Percentiles rank a stretch among this genome's conserved stretches.
phyloP scores from a whole-genome alignment of 192 early-diverging fungal species.

The Coemansia javaensis region DNA sequence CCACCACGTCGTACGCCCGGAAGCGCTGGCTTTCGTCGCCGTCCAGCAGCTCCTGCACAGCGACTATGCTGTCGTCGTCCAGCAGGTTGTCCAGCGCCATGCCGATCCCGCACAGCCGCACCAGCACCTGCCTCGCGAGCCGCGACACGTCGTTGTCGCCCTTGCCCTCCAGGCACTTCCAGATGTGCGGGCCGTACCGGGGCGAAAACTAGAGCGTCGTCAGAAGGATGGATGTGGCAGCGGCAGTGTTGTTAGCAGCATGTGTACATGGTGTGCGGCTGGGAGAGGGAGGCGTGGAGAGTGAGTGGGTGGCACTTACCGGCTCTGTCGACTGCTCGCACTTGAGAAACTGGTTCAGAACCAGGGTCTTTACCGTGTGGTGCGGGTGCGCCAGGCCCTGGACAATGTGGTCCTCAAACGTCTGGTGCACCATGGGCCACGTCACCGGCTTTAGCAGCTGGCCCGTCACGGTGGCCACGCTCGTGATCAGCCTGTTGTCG shows the following conservation, averaged over 20 bases:
- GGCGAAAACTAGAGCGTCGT: conserved; percentile 26
- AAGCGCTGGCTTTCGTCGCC: conserved; percentile 38
- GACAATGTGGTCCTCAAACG: conserved; percentile 47
- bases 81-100: conserved; percentile 33
- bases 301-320: no score
- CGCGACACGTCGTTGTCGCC: conserved; percentile 29
- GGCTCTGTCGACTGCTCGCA: conserved; percentile 24
- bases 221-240: no score
- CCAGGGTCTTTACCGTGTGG: conserved; percentile 38
- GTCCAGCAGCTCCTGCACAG: conserved; percentile 13
- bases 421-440: conserved; percentile 45
- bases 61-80: conserved; percentile 13
- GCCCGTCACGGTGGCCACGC: conserved; percentile 26
- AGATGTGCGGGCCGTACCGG: conserved; percentile 39
- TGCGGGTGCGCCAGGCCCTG: conserved; percentile 45
- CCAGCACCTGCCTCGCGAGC: conserved; percentile 26
- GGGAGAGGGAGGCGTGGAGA: no score
- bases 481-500: conserved; percentile 39
- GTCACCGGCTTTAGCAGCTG: conserved; percentile 43
- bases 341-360: conserved; percentile 43
- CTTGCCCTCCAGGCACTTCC: conserved; percentile 36
- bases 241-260: neutral
- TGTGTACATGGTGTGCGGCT: no score
- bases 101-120: conserved; percentile 16
- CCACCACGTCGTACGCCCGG: conserved; percentile 45